A percentile compares a stretch with the other conserved stretches of the same genome.
Evolutionary conservation across 2,329 filamentous ascomycete species (phyloP).

Genomic region (Monilinia laxa): DNA sequence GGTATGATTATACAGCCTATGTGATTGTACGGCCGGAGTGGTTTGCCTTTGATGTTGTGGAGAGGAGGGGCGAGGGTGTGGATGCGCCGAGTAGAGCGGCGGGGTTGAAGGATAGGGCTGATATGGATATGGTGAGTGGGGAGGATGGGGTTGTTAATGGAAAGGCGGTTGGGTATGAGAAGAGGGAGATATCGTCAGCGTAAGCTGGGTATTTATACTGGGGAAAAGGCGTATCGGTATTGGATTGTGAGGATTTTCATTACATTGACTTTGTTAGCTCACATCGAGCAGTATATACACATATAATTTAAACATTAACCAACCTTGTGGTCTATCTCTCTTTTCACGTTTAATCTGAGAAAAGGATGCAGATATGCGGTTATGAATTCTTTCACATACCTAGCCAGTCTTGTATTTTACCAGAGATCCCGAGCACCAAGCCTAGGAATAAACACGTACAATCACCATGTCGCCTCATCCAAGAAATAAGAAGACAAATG

Average conservation of each 20-base stretch:
- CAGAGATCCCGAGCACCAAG: no score
- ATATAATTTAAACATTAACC: not conserved
- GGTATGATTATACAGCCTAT: slow-evolving; percentile 21
- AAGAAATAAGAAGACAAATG: not conserved
- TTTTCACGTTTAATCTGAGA: not conserved
- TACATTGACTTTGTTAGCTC: not conserved
- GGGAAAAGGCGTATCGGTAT: not conserved
- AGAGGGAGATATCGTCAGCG: slow-evolving; percentile 6
- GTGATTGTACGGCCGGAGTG: slow-evolving; percentile 20
- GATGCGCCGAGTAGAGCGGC: not conserved
- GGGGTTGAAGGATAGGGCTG: not conserved
- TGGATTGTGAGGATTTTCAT: not conserved
- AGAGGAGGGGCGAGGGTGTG: not conserved
- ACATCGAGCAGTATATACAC: not conserved
- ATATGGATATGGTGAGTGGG: slow-evolving; percentile 18
- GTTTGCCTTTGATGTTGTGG: slow-evolving; percentile 19
- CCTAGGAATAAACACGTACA: no score
- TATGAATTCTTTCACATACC: not conserved
- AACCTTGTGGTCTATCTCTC: not conserved
- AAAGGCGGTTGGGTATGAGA: not conserved
- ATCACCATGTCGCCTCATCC: not conserved
- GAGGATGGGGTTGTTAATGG: slow-evolving; percentile 13
- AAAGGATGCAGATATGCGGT: not conserved
- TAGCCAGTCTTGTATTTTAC: not conserved
- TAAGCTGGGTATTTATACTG: not conserved